Percentiles rank a stretch among this genome's conserved stretches.
Evolutionary conservation across 495 filamentous ascomycete genomes (phyloP).

Genomic region (Lindgomyces ingoldianus): DNA sequence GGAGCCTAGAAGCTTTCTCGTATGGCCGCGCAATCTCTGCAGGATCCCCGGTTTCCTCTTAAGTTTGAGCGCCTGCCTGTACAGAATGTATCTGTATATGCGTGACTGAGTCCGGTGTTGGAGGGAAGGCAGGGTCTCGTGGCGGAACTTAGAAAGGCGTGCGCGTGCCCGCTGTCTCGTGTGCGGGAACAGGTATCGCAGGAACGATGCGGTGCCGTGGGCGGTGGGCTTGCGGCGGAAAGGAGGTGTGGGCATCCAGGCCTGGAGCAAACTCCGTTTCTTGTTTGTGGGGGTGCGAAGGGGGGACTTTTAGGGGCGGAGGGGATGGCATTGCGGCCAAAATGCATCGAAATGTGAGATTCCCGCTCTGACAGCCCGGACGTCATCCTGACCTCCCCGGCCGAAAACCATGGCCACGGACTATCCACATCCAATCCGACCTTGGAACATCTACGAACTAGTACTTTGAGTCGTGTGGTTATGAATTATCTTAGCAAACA

Average conservation of each 20-base stretch:
- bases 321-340: background rate
- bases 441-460: no score
- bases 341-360: background rate
- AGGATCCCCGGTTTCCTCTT: slow-evolving; percentile 32
- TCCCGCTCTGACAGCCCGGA: background rate
- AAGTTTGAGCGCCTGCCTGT: slow-evolving; percentile 55
- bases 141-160: slow-evolving; percentile 64
- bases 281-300: background rate
- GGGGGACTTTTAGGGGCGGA: background rate
- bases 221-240: slow-evolving; percentile 28
- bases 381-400: no score
- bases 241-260: slow-evolving; percentile 32
- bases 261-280: slow-evolving; percentile 1
- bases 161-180: slow-evolving; percentile 61
- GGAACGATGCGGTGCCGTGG: slow-evolving; percentile 45
- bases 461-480: no score
- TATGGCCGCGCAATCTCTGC: slow-evolving; percentile 33
- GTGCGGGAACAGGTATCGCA: slow-evolving; percentile 61
- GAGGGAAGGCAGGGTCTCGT: slow-evolving; percentile 71
- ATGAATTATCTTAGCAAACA: no score
- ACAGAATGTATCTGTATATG: slow-evolving; percentile 71
- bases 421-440: no score
- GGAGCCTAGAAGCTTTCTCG: slow-evolving; percentile 26
- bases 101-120: slow-evolving; percentile 69
- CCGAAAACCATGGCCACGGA: no score